Evolutionary conservation across 768 basidiomycete genomes (phyloP).

Genomic region (Pleurotus salmoneostramineus): DNA sequence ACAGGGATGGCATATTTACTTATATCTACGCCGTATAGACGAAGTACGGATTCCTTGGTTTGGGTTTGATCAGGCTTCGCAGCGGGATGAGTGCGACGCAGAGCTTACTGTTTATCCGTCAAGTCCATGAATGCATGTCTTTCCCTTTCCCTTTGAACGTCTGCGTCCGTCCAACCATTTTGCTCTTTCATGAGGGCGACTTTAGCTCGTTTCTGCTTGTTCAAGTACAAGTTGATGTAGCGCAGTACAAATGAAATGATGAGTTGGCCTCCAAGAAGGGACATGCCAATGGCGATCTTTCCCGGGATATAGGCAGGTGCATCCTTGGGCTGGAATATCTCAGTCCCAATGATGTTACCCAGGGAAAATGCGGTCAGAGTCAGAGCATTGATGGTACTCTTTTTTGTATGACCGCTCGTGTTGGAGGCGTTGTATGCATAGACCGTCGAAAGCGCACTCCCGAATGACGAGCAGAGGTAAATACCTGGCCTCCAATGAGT

Average conservation of each 20-base stretch:
- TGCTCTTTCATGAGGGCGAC: slow-evolving; percentile 41
- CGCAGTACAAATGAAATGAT: slow-evolving; percentile 43
- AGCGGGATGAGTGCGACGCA: neutral
- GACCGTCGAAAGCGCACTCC: slow-evolving; percentile 52
- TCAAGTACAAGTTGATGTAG: slow-evolving; percentile 52
- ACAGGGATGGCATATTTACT: neutral
- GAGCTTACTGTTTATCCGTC: slow-evolving; percentile 57
- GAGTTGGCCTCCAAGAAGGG: slow-evolving; percentile 51
- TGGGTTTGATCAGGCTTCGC: slow-evolving; percentile 4
- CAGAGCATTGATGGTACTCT: slow-evolving; percentile 62
- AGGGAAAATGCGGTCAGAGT: slow-evolving; percentile 52
- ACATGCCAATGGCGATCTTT: slow-evolving; percentile 63
- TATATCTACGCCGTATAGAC: slow-evolving; percentile 44
- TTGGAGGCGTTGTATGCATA: slow-evolving; percentile 67
- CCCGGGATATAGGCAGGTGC: slow-evolving; percentile 63
- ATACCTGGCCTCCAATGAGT: slow-evolving; percentile 26
- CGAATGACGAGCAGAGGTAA: slow-evolving; percentile 51
- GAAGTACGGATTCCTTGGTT: slow-evolving; percentile 51
- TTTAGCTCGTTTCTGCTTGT: slow-evolving; percentile 36
- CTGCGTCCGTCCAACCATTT: slow-evolving; percentile 52
- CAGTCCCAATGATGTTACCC: slow-evolving; percentile 61
- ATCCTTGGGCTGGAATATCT: slow-evolving; percentile 60
- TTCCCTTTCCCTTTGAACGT: slow-evolving; percentile 55
- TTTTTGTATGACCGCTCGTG: slow-evolving; percentile 64
- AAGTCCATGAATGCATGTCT: slow-evolving; percentile 61